Conservation (phyloP, 2,329 filamentous ascomycete species). For the Aspergillus latus region DNA sequence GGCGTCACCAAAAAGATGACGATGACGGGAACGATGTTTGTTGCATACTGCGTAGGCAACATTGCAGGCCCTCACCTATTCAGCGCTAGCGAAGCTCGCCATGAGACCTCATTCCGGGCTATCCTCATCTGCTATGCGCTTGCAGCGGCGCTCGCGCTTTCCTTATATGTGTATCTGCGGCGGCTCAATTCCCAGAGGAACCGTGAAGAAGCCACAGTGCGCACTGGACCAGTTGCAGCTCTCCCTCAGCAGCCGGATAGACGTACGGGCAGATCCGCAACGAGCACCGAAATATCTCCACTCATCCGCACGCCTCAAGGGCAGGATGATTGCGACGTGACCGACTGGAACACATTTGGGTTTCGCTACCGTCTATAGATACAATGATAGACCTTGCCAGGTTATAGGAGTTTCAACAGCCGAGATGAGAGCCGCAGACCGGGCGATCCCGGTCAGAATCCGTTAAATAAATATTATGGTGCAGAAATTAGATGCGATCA, state of each 20-base stretch:
- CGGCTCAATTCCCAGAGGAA: conserved; percentile 48
- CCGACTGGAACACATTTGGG: conserved; percentile 60
- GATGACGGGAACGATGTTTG: conserved; percentile 56
- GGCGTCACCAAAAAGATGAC: conserved; percentile 63
- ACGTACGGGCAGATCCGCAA: neutral
- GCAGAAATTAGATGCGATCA: neutral
- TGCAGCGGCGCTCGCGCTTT: conserved; percentile 47
- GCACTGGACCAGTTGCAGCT: conserved; percentile 33
- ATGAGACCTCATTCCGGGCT: conserved; percentile 55
- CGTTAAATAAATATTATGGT: neutral
- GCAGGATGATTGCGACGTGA: conserved; percentile 56
- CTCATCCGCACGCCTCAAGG: conserved; percentile 37
- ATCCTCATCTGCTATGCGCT: conserved; percentile 60
- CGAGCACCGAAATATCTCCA: conserved; percentile 27
- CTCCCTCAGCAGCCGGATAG: conserved; percentile 44
- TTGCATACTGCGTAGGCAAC: conserved; percentile 58
- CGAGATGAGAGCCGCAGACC: conserved; percentile 2
- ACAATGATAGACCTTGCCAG: neutral
- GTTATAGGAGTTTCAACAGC: neutral
- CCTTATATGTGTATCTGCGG: conserved; percentile 51
- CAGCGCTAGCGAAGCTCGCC: conserved; percentile 48
- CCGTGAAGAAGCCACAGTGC: conserved; percentile 36
- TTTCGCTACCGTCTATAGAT: conserved; percentile 55
- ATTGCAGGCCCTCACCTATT: conserved; percentile 60
- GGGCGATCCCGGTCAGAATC: neutral